Base-by-base conservation (phyloP, 176 grass and related monocot genomes). In the Echinochloa phyllopogon region DNA sequence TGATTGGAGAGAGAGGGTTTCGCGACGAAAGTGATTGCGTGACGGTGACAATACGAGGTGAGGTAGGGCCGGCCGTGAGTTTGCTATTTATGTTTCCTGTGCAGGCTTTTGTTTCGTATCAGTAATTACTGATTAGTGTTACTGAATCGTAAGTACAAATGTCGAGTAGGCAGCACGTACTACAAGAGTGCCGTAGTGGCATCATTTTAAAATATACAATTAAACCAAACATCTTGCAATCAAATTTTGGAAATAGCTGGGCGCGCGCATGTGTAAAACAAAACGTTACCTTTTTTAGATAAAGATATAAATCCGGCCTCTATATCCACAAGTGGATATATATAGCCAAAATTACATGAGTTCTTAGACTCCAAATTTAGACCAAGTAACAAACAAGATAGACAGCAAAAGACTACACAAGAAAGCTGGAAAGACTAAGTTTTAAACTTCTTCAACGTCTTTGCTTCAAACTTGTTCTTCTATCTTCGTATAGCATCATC, bases 21-120 rank as follows among this genome's bases (percentile, higher is more conserved):
- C 16, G 36, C 17, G 29, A 58, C 40, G 43, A 65, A 66, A 84
- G 10, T 23, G 17, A 64, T 3, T 3, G 15, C 15, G 6, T 8
- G 80, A 65, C 13, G 47, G 80, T 64, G 86, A 83, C 86, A 56
- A 78, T 66, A 84, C 86, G 74, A 70, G 9, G 17, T n/a, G 8
- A 24, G 36, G 55, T 78, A 39, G 55, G 65, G 27, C 74, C 73
- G 51, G 21, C 21, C 41, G 15, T 39, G 86, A 70, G 40, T 33
- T 66, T 17, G 59, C 39, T 39, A 39, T 65, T 75, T 36, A 23
- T 80, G 77, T 24, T 65, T 29, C 47, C 37, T 52, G 55, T 44
- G 21, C 74, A 37, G 4, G 40, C 25, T 51, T 63, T 51, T 23
- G 20, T 27, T 47, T 21, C 14, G 10, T 40, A 33, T 24, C 39